Evolutionary conservation across 257 asterid genomes (phyloP), one percentile per base, ranked within the genome.

Genomic region (Forsythia viridissima): DNA sequence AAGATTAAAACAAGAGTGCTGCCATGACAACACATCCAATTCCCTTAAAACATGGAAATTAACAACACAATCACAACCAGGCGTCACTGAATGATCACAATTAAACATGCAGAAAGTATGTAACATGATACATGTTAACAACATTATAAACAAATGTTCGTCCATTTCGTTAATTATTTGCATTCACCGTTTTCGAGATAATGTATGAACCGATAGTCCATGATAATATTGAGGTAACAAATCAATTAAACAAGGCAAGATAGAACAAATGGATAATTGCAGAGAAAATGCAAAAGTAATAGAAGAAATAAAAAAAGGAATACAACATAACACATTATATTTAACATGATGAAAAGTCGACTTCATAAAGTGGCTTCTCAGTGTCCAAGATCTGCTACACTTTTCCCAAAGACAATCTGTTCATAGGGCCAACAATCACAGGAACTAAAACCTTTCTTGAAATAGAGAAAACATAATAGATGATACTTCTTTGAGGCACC

Each of bases 1-100:
- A 86, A 95, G 97, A 85, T 95, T 93, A 84, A 89, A 95, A 81
- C 96, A 93, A 63, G 97, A 91, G 86, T 93, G 99, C 77, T 93
- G 94, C 81, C 97, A 87, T 68, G 97, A 92, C 82, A 93, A 87
- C 73, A 92, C 84, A 78, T 95, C 99, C 92, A 93, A 81, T 88
- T 95, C 98, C 98, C 99, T 95, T 70, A 36, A 63, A 71, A 71
- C 66, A 77, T 21, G n/a, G 42, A 84, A 70, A 75, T 69, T 59
- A 81, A 76, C 52, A 37, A 34, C 68, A 67, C 9, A 36, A 67
- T 68, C 36, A 77, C 52, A 76, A 63, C 61, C 51, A 69, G 34
- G 55, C 71, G 74, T 42, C 63, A 4, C 3, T 8, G 18, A 18
- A 24, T 46, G 38, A 18, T 69, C 4, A 30, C 21, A 37, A 43